These are phyloP conservation scores for Exophiala xenobiotica DNA, from an alignment of 2,329 filamentous ascomycete genomes.

Conservation along the genomic window DNA sequence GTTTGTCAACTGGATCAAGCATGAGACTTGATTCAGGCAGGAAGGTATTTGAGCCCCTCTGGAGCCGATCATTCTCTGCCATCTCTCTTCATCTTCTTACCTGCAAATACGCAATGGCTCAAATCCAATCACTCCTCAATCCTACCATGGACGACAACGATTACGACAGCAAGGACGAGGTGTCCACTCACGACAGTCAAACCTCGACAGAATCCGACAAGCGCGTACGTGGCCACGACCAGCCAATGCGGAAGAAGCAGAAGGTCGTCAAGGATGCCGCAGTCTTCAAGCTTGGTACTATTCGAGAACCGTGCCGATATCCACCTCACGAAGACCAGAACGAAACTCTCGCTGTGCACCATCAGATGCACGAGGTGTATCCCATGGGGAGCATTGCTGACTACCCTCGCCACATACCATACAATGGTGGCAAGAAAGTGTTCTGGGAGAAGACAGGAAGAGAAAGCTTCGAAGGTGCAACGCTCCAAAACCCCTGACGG, in stretches of 20 bases:
- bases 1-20: constrained; percentile 20
- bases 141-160: constrained; percentile 17
- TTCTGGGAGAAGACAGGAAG: constrained; percentile 83
- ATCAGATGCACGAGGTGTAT: constrained; percentile 64
- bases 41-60: constrained; percentile 4
- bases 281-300: constrained; percentile 60
- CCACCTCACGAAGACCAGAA: constrained; percentile 69
- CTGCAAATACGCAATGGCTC: constrained; percentile 24
- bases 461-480: constrained; percentile 80
- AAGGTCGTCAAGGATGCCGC: constrained; percentile 67
- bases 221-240: constrained; percentile 7
- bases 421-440: constrained; percentile 89
- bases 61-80: background rate
- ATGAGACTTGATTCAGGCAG: background rate
- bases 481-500: constrained; percentile 8
- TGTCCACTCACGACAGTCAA: constrained; percentile 15
- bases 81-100: background rate
- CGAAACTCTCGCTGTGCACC: constrained; percentile 55
- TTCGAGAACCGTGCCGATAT: constrained; percentile 69
- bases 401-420: constrained; percentile 77
- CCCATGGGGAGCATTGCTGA: constrained; percentile 62
- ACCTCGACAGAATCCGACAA: constrained; percentile 10
- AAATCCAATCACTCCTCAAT: constrained; percentile 28
- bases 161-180: constrained; percentile 19
- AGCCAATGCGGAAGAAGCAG: constrained; percentile 40